A percentile compares a stretch with the other conserved stretches of the same genome.
Conservation (phyloP, 2,329 filamentous ascomycete genomes). For the Coleophoma cylindrospora region DNA sequence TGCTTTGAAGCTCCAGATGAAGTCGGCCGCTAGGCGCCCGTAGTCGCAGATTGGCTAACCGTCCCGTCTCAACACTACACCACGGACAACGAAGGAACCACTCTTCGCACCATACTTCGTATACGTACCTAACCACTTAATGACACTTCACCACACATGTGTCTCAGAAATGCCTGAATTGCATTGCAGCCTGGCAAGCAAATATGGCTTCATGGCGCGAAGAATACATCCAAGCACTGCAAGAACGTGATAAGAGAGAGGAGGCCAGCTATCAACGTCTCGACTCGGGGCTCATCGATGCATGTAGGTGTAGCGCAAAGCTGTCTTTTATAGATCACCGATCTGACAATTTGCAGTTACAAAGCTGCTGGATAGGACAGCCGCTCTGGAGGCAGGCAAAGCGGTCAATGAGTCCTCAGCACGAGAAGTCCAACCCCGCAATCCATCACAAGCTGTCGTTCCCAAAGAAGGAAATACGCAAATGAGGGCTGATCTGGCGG, state of each 20-base stretch:
- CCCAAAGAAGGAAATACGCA: conserved; percentile 33
- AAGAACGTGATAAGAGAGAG: conserved; percentile 66
- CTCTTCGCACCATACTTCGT: too few species aligned
- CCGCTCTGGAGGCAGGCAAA: conserved; percentile 56
- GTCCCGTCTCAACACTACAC: too few species aligned
- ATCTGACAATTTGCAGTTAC: conserved; percentile 44
- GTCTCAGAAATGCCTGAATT: too few species aligned
- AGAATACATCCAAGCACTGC: conserved; percentile 73
- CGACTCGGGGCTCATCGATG: conserved; percentile 65
- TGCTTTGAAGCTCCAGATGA: too few species aligned
- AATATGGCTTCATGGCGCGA: conserved; percentile 57
- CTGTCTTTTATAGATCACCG: conserved; percentile 7
- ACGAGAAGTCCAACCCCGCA: conserved; percentile 17
- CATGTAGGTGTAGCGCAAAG: conserved; percentile 53
- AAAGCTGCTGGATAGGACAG: conserved; percentile 61
- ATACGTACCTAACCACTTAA: too few species aligned
- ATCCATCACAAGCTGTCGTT: conserved; percentile 21
- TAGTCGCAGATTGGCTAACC: too few species aligned
- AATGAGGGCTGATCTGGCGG: conserved; percentile 65
- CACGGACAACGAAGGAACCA: too few species aligned
- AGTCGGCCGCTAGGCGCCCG: too few species aligned
- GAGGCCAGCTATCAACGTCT: conserved; percentile 52
- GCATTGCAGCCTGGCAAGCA: background rate
- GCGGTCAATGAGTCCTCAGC: conserved; percentile 27
- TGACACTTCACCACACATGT: too few species aligned